These are phyloP conservation scores for Cladobotryum protrusum DNA, from an alignment of 2,329 filamentous ascomycete genomes.

Conservation along the genomic window DNA sequence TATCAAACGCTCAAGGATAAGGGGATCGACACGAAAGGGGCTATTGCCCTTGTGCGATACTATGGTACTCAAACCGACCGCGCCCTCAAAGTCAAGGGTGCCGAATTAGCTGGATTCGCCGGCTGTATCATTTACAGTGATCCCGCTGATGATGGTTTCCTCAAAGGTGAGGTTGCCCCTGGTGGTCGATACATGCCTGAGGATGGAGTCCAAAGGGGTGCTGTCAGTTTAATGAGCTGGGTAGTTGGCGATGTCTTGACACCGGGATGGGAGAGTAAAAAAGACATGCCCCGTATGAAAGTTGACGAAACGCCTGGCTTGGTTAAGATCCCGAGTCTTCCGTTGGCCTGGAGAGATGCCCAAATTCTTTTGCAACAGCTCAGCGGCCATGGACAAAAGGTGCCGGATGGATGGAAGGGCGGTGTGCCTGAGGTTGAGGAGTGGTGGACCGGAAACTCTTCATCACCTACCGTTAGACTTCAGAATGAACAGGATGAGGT, in stretches of 20 bases:
- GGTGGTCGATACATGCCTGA: slow-evolving; percentile 73
- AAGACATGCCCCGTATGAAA: slow-evolving; percentile 58
- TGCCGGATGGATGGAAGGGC: slow-evolving; percentile 67
- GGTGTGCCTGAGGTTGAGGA: slow-evolving; percentile 67
- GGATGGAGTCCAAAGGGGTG: slow-evolving; percentile 76
- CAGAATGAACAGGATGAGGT: slow-evolving; percentile 83
- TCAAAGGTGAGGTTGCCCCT: slow-evolving; percentile 65
- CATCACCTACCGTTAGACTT: slow-evolving; percentile 71
- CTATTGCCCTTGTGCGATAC: slow-evolving; percentile 79
- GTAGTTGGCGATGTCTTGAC: slow-evolving; percentile 88
- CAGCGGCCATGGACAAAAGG: slow-evolving; percentile 64
- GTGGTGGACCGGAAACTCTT: slow-evolving; percentile 78
- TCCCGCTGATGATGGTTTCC: slow-evolving; percentile 75
- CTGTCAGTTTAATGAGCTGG: slow-evolving; percentile 74
- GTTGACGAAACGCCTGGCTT: slow-evolving; percentile 67
- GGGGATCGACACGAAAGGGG: slow-evolving; percentile 67
- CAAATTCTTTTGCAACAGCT: slow-evolving; percentile 70
- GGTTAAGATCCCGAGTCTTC: slow-evolving; percentile 80
- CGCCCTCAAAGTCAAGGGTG: slow-evolving; percentile 81
- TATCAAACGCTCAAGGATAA: slow-evolving; percentile 66
- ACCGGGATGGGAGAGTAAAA: slow-evolving; percentile 73
- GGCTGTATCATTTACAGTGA: slow-evolving; percentile 93
- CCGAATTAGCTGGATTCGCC: slow-evolving; percentile 75
- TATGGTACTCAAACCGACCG: slow-evolving; percentile 67
- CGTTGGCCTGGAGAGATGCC: slow-evolving; percentile 84